Evolutionary conservation across 2,329 filamentous ascomycete genomes (phyloP).

Genomic region (Hypoxylon sp.): DNA sequence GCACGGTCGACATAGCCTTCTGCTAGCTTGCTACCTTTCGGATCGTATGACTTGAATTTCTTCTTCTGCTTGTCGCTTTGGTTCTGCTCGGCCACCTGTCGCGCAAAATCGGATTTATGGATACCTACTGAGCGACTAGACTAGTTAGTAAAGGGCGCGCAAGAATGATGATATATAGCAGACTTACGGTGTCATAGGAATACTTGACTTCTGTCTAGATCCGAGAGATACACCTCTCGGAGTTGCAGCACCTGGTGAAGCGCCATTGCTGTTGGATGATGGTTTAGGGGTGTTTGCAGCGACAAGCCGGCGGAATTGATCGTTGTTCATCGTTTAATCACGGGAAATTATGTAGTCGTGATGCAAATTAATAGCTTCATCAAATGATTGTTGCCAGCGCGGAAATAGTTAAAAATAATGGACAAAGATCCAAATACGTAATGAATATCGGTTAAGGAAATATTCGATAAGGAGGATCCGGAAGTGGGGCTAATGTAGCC

Average conservation of each 20-base stretch:
- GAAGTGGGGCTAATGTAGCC: too few species aligned
- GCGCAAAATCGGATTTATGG: constrained; percentile 75
- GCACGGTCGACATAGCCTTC: constrained; percentile 87
- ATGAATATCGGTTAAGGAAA: constrained; percentile 1
- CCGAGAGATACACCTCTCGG: constrained; percentile 66
- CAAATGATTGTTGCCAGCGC: constrained; percentile 6
- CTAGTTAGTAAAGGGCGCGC: constrained; percentile 38
- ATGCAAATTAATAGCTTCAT: too few species aligned
- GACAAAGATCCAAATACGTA: constrained; percentile 15
- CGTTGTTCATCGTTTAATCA: constrained; percentile 93
- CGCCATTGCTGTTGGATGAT: constrained; percentile 55
- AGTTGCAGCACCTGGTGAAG: constrained; percentile 48
- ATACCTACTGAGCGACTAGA: constrained; percentile 69
- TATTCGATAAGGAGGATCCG: not conserved
- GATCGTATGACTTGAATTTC: constrained; percentile 79
- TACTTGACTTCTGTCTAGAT: constrained; percentile 79
- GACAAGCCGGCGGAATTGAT: constrained; percentile 87
- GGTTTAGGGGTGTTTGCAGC: constrained; percentile 57
- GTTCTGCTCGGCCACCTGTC: constrained; percentile 81
- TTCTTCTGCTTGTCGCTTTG: constrained; percentile 66
- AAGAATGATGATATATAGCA: not conserved
- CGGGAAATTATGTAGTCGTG: too few species aligned
- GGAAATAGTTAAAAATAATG: constrained; percentile 1
- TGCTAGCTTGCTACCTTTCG: constrained; percentile 83
- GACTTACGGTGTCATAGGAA: constrained; percentile 92